These are phyloP conservation scores for Stylosanthes scabra DNA, from an alignment of 331 rosid genomes.

Conservation along the genomic window DNA sequence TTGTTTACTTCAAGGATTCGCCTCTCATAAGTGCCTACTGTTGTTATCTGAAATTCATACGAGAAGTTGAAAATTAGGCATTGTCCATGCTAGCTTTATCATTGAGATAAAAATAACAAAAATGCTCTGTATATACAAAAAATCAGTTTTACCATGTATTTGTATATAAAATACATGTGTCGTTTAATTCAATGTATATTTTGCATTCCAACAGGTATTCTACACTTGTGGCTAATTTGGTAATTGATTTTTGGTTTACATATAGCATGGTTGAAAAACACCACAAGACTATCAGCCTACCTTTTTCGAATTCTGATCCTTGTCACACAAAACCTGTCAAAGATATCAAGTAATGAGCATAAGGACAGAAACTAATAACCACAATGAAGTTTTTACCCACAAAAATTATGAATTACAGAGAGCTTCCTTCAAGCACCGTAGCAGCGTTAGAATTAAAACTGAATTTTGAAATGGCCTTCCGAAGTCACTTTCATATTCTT, in stretches of 20 bases:
- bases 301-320: slow-evolving; percentile 80
- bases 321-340: slow-evolving; percentile 84
- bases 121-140: no score
- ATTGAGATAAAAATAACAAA: not conserved
- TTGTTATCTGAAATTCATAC: slow-evolving; percentile 60
- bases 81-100: slow-evolving; percentile 2
- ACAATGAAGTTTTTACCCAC: slow-evolving; percentile 17
- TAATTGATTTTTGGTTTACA: no score
- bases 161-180: no score
- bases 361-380: slow-evolving; percentile 10
- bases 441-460: not conserved
- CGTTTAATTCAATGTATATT: no score
- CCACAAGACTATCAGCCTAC: slow-evolving; percentile 45
- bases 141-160: no score
- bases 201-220: no score
- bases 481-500: slow-evolving; percentile 4
- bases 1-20: slow-evolving; percentile 84
- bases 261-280: not conserved
- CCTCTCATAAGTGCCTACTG: slow-evolving; percentile 77
- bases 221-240: no score
- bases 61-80: slow-evolving; percentile 15
- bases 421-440: not conserved
- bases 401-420: not conserved
- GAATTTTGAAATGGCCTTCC: not conserved
- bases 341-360: slow-evolving; percentile 34